Conservation (phyloP, 2,329 filamentous ascomycete species). For the Ophiostoma tasmaniense region DNA sequence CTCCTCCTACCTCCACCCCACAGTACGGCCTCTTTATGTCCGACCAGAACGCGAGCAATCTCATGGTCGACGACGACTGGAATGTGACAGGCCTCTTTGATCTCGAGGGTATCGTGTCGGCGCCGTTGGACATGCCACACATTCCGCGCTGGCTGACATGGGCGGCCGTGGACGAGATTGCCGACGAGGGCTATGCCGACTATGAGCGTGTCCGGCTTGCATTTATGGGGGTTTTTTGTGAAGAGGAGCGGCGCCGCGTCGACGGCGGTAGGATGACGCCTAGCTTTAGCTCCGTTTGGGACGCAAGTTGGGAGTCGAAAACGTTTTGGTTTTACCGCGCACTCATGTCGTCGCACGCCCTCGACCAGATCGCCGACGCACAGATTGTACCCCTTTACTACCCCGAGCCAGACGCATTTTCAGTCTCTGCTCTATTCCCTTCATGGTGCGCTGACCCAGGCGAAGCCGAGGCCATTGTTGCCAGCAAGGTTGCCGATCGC, state of each 20-base stretch:
- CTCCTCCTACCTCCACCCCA: not conserved
- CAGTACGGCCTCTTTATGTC: conserved; percentile 24
- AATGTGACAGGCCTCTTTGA: conserved; percentile 28
- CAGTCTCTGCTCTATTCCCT: no score
- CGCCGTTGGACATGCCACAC: conserved; percentile 24
- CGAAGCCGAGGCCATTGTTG: no score
- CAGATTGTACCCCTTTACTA: not conserved
- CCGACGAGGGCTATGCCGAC: conserved; percentile 8
- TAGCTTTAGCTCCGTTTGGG: not conserved
- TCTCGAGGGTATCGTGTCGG: conserved; percentile 27
- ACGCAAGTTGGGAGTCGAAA: not conserved
- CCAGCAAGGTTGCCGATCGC: no score
- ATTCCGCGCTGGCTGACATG: conserved; percentile 27
- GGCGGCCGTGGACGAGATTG: conserved; percentile 16
- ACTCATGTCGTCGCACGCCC: conserved; percentile 10
- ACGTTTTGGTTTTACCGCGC: not conserved
- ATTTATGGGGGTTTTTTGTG: conserved; percentile 19
- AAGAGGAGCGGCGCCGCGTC: conserved; percentile 14
- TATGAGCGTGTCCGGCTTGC: conserved; percentile 15
- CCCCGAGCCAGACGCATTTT: no score
- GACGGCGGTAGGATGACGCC: not conserved
- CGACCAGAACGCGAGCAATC: conserved; percentile 26
- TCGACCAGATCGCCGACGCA: conserved; percentile 9
- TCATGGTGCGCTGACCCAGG: no score
- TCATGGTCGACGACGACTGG: conserved; percentile 28